Conservation (phyloP, 2,329 filamentous ascomycete species). For the Cadophora sp. region DNA sequence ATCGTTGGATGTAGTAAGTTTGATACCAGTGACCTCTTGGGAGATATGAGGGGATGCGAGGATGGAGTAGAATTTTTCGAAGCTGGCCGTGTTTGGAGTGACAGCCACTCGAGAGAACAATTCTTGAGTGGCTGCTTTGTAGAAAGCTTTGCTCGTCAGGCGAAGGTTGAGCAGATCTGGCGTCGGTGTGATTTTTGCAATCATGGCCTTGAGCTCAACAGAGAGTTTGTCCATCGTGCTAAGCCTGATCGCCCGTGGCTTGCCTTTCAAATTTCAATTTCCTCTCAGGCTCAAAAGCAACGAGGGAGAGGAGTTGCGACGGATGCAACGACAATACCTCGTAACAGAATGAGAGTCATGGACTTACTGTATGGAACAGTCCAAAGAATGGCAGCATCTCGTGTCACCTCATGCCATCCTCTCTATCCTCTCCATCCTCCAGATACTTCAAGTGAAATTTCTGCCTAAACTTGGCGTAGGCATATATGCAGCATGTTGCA, state of each 20-base stretch:
- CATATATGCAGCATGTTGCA: no score
- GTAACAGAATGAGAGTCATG: no score
- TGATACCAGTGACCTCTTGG: constrained; percentile 2
- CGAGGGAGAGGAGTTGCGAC: background rate
- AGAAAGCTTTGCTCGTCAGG: constrained; percentile 4
- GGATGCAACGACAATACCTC: no score
- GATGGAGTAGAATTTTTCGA: background rate
- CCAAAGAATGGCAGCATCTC: no score
- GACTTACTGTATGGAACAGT: no score
- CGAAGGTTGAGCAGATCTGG: background rate
- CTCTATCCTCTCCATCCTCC: no score
- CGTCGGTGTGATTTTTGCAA: background rate
- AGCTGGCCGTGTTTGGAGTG: background rate
- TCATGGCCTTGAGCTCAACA: background rate
- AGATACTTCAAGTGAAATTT: no score
- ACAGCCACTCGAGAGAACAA: constrained; percentile 19
- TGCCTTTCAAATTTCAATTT: background rate
- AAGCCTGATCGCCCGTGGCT: no score
- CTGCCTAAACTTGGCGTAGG: no score
- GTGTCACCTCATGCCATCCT: no score
- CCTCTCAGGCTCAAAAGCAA: background rate
- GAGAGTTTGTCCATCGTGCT: background rate
- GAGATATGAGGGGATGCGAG: background rate
- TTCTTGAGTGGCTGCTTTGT: background rate
- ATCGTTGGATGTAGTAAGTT: constrained; percentile 7